Evolutionary conservation across 768 basidiomycete species (phyloP).

Genomic region (Boletus edulis): DNA sequence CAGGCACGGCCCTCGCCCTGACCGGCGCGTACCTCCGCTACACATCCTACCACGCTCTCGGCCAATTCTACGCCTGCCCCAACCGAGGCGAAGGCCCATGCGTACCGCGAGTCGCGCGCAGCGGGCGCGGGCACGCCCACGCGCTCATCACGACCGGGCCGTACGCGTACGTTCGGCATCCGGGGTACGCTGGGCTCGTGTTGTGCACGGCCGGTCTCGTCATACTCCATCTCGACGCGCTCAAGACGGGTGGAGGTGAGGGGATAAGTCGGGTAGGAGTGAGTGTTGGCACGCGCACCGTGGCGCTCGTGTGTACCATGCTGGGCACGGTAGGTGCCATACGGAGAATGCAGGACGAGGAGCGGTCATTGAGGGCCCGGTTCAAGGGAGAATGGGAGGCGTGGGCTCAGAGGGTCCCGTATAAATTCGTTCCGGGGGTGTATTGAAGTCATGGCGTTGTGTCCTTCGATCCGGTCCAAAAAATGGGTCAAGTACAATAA

Average conservation of each 20-base stretch:
- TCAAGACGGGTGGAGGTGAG: background rate
- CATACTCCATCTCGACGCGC: slow-evolving; percentile 11
- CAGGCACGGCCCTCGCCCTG: slow-evolving; percentile 38
- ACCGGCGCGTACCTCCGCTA: slow-evolving; percentile 42
- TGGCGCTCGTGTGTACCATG: slow-evolving; percentile 10
- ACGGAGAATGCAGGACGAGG: slow-evolving; percentile 10
- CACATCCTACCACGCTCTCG: slow-evolving; percentile 26
- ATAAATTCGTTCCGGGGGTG: slow-evolving; percentile 47
- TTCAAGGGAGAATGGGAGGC: slow-evolving; percentile 23
- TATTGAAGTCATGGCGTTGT: slow-evolving; percentile 26
- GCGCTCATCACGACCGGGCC: slow-evolving; percentile 29
- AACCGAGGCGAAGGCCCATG: slow-evolving; percentile 6
- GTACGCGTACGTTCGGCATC: slow-evolving; percentile 29
- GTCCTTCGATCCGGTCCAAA: too few species aligned
- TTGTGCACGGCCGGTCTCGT: slow-evolving; percentile 14
- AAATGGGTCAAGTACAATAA: too few species aligned
- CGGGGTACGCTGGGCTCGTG: slow-evolving; percentile 34
- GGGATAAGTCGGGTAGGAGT: slow-evolving; percentile 28
- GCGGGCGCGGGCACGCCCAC: slow-evolving; percentile 7
- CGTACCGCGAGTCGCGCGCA: background rate
- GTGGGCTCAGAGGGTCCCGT: slow-evolving; percentile 46
- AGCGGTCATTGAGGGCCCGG: slow-evolving; percentile 6
- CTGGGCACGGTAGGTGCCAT: slow-evolving; percentile 6
- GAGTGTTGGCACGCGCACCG: slow-evolving; percentile 14
- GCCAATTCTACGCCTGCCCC: slow-evolving; percentile 21